Evolutionary conservation across 352 stramenopile genomes (phyloP).

Genomic region (Phytophthora constricta): DNA sequence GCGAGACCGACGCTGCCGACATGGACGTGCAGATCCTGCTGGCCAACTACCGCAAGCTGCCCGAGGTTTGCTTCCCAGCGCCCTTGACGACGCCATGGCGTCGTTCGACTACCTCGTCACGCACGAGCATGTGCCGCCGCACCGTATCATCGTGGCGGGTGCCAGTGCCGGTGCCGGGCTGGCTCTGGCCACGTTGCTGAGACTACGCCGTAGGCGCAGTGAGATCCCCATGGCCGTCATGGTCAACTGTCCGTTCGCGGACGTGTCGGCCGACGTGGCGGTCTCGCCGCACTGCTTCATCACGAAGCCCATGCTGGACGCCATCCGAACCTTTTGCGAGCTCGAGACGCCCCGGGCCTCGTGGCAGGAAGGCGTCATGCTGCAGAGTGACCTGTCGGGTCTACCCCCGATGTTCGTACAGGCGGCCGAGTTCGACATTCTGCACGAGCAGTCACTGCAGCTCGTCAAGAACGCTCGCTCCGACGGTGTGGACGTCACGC

Average conservation of each 20-base stretch:
- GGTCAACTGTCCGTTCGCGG: slow-evolving; percentile 58
- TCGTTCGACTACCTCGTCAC: slow-evolving; percentile 56
- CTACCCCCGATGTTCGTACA: slow-evolving; percentile 58
- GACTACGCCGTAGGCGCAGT: slow-evolving; percentile 32
- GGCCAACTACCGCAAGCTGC: slow-evolving; percentile 76
- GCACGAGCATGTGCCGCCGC: slow-evolving; percentile 30
- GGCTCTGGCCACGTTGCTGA: slow-evolving; percentile 49
- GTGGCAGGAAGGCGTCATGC: slow-evolving; percentile 47
- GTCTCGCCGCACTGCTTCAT: slow-evolving; percentile 60
- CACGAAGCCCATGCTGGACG: slow-evolving; percentile 43
- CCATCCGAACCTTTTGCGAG: slow-evolving; percentile 44
- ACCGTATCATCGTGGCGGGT: slow-evolving; percentile 48
- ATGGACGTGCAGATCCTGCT: slow-evolving; percentile 57
- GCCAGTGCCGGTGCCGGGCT: slow-evolving; percentile 64
- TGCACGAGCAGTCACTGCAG: slow-evolving; percentile 48
- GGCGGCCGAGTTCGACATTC: slow-evolving; percentile 51
- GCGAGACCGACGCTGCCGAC: neutral
- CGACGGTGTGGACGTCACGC: slow-evolving; percentile 38
- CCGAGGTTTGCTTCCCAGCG: slow-evolving; percentile 45
- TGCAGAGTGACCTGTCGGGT: slow-evolving; percentile 46
- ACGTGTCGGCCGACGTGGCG: slow-evolving; percentile 38
- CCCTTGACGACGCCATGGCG: slow-evolving; percentile 53
- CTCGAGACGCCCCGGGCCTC: slow-evolving; percentile 12
- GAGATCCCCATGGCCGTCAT: slow-evolving; percentile 43
- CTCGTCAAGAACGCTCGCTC: slow-evolving; percentile 41